These are phyloP conservation scores for Escovopsis sp. DNA, from an alignment of 2,329 filamentous ascomycete genomes.

Conservation along the genomic window DNA sequence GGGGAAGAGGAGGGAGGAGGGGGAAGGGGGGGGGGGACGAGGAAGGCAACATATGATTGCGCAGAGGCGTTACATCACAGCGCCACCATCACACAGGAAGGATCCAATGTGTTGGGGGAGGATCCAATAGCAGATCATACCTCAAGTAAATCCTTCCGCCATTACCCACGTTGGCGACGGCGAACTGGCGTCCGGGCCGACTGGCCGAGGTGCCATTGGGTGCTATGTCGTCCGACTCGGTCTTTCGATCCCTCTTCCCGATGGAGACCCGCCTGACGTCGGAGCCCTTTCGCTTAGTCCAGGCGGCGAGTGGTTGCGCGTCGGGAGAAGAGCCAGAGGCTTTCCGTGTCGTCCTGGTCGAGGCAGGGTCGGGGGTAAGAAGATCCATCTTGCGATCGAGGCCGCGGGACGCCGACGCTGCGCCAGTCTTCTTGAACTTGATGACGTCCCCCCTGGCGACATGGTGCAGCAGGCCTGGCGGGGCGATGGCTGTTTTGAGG, in stretches of 20 bases:
- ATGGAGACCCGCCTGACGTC: slow-evolving; percentile 22
- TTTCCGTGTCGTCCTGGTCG: slow-evolving; percentile 6
- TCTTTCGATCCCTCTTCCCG: slow-evolving; percentile 37
- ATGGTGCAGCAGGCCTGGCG: background rate
- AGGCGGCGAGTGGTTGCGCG: slow-evolving; percentile 26
- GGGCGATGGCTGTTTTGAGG: slow-evolving; percentile 1
- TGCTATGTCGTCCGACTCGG: slow-evolving; percentile 39
- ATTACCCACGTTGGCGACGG: slow-evolving; percentile 68
- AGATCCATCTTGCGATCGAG: slow-evolving; percentile 7
- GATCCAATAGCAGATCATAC: slow-evolving; percentile 29
- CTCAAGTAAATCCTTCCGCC: slow-evolving; percentile 71
- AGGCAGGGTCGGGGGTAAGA: slow-evolving; percentile 3
- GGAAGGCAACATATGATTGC: background rate
- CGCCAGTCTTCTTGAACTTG: slow-evolving; percentile 1
- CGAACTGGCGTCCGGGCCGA: slow-evolving; percentile 56
- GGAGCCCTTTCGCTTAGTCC: slow-evolving; percentile 30
- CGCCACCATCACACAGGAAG: background rate
- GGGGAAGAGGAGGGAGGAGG: too few relatives aligned
- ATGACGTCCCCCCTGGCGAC: slow-evolving; percentile 3
- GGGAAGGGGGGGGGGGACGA: too few relatives aligned
- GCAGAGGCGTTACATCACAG: background rate
- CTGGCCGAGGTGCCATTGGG: slow-evolving; percentile 45
- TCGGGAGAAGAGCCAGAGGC: slow-evolving; percentile 7
- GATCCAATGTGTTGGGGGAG: background rate
- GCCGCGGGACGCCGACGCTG: background rate